A percentile compares a stretch with the other conserved stretches of the same genome.
Evolutionary conservation across 805 yeast genomes (phyloP).

Genomic region (Starmerella stigmatis): DNA sequence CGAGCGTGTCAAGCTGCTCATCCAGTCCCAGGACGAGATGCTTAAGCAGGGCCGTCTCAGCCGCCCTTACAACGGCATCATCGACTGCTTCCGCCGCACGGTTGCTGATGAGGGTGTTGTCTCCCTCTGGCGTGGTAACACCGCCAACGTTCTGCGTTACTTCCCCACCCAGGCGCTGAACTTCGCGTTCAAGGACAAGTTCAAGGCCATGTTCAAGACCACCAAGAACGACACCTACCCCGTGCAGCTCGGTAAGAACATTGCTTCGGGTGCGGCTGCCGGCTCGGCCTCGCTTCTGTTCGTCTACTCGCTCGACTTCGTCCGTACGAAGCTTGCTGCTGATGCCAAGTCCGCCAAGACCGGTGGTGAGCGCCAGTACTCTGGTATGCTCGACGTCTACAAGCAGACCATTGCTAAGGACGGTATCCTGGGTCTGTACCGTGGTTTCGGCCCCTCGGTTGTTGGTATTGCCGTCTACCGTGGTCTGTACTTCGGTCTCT

Average conservation of each 20-base stretch:
- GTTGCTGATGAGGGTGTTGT: constrained; percentile 79
- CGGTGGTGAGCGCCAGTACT: constrained; percentile 80
- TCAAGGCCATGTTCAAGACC: constrained; percentile 86
- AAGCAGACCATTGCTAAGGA: constrained; percentile 84
- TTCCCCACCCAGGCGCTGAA: constrained; percentile 96
- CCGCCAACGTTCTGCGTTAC: constrained; percentile 93
- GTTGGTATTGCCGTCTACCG: constrained; percentile 93
- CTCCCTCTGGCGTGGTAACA: constrained; percentile 97
- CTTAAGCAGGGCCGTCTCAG: constrained; percentile 88
- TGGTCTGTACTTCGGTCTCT: constrained; percentile 94
- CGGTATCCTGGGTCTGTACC: constrained; percentile 93
- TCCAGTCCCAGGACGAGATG: constrained; percentile 95
- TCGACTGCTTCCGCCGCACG: constrained; percentile 85
- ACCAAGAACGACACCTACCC: constrained; percentile 80
- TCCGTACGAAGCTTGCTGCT: constrained; percentile 95
- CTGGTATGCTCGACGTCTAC: constrained; percentile 90
- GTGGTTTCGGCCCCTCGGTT: constrained; percentile 97
- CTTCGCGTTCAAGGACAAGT: constrained; percentile 91
- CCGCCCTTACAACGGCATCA: constrained; percentile 74
- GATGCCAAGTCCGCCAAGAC: constrained; percentile 69
- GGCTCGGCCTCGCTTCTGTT: constrained; percentile 85
- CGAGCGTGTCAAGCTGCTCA: constrained; percentile 86
- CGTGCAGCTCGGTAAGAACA: constrained; percentile 86
- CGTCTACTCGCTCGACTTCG: constrained; percentile 90
- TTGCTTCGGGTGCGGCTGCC: constrained; percentile 94